Percentiles rank a stretch among this genome's conserved stretches.
Conservation (phyloP, 768 basidiomycete genomes). For the Kwoniella shandongensis region DNA sequence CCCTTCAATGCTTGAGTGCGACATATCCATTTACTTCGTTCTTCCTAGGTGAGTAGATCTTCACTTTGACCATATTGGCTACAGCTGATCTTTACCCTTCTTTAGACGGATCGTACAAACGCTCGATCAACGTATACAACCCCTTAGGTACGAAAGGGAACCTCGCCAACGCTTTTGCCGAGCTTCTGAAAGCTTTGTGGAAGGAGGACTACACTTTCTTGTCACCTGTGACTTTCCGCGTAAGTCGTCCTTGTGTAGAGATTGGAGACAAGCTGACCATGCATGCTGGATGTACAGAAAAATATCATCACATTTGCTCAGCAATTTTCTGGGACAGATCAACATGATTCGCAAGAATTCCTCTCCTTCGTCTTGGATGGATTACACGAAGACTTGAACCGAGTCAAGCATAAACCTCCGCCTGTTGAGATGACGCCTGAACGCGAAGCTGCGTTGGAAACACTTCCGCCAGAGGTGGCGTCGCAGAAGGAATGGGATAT, state of each 20-base stretch:
- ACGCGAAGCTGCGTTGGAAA: constrained; percentile 84
- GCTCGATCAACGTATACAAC: constrained; percentile 72
- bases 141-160: constrained; percentile 82
- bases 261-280: constrained; percentile 3
- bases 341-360: constrained; percentile 98
- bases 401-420: constrained; percentile 70
- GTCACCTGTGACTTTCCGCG: constrained; percentile 78
- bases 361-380: constrained; percentile 89
- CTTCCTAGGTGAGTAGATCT: constrained; percentile 70
- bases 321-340: constrained; percentile 81
- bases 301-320: constrained; percentile 63
- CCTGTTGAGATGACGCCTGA: constrained; percentile 67
- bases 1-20: constrained; percentile 92
- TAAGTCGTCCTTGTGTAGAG: constrained; percentile 50
- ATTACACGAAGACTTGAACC: constrained; percentile 83
- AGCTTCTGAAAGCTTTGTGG: constrained; percentile 82
- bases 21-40: constrained; percentile 90
- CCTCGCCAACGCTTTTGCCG: constrained; percentile 77
- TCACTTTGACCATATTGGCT: background rate
- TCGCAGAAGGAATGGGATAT: constrained; percentile 89
- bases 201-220: constrained; percentile 78
- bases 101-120: constrained; percentile 53
- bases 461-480: constrained; percentile 79
- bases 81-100: background rate
- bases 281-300: constrained; percentile 55